Evolutionary conservation across 495 filamentous ascomycete genomes (phyloP), one percentile per base, ranked within the genome.

Genomic region (Xylaria curta): DNA sequence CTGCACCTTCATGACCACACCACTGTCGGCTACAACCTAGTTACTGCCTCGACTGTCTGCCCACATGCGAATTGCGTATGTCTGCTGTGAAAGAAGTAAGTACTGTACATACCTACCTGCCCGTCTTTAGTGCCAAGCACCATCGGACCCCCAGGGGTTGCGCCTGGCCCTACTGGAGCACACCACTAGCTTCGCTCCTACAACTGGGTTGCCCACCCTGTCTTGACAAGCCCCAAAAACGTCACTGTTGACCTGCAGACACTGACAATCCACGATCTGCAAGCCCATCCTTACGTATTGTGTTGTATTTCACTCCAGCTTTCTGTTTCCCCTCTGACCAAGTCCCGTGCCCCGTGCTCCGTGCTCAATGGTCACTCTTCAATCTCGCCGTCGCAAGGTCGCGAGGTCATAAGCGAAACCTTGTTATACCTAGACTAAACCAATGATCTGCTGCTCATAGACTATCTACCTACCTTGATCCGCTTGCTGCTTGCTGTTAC

Each of bases 201-300:
- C 66, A 31, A 54, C 51, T 19, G 56, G 53, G 15, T 21, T 51
- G 42, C 31, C 61, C 36, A 21, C 36, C 28, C 36, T 38, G 36
- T 33, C 5, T 49, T 65, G 28, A 54, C 69, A 46, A 38, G 69
- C 51, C 24, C 61, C 38, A 51, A 60, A 66, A 66, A 66, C 69
- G 69, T 71, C 69, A 71, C 69, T 64, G 40, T 64, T 66, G 62
- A 59, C 69, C 62, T 59, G 69, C 62, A 71, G 69, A 51, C 69
- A 66, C 69, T 51, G 26, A 56, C 51, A 38, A 66, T 24, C 69
- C 51, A 66, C 69, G 69, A 71, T 71, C 69, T 71, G 61, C 69
- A 54, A 54, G 53, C 51, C 69, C 69, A 71, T 71, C 62, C 61
- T 60, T 66, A 69, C 54, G 53, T 54, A 59, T 59, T 38, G 53